Conservation (phyloP, 352 stramenopile species). For the Thraustotheca clavata region DNA sequence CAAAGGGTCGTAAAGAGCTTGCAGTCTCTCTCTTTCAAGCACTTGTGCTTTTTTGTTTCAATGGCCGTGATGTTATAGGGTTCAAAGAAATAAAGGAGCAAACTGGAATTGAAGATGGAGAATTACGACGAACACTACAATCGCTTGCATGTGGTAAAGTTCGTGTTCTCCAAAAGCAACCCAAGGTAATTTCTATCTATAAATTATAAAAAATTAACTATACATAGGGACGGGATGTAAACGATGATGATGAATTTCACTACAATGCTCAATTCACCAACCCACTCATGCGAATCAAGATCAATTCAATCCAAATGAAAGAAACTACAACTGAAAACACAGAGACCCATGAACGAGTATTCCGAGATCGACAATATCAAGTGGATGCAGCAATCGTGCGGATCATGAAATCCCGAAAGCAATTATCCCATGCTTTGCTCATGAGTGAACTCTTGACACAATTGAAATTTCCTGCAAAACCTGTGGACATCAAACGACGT, state of each 20-base stretch:
- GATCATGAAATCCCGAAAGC: constrained; percentile 99
- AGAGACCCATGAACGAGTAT: constrained; percentile 90
- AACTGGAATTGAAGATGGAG: constrained; percentile 83
- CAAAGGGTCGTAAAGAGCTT: constrained; percentile 74
- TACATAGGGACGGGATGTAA: constrained; percentile 63
- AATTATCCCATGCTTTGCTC: constrained; percentile 91
- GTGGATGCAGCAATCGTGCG: constrained; percentile 95
- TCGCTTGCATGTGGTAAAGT: constrained; percentile 87
- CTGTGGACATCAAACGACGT: constrained; percentile 77
- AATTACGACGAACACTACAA: constrained; percentile 84
- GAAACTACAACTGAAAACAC: constrained; percentile 91
- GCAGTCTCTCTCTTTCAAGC: constrained; percentile 84
- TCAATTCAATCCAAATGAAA: constrained; percentile 94
- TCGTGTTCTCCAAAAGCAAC: constrained; percentile 78
- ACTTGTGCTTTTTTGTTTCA: constrained; percentile 77
- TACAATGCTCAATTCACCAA: constrained; percentile 85
- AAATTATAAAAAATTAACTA: not conserved
- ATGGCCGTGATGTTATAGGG: constrained; percentile 41
- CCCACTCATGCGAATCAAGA: constrained; percentile 88
- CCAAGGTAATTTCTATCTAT: constrained; percentile 32
- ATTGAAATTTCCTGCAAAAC: constrained; percentile 80
- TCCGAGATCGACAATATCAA: constrained; percentile 90
- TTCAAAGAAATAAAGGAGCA: constrained; percentile 84
- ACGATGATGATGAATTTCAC: constrained; percentile 73
- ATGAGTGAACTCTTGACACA: constrained; percentile 96